Percentiles rank a stretch among this genome's conserved stretches.
Evolutionary conservation across 2,329 filamentous ascomycete genomes (phyloP).

Genomic region (Aspergillus sp.): DNA sequence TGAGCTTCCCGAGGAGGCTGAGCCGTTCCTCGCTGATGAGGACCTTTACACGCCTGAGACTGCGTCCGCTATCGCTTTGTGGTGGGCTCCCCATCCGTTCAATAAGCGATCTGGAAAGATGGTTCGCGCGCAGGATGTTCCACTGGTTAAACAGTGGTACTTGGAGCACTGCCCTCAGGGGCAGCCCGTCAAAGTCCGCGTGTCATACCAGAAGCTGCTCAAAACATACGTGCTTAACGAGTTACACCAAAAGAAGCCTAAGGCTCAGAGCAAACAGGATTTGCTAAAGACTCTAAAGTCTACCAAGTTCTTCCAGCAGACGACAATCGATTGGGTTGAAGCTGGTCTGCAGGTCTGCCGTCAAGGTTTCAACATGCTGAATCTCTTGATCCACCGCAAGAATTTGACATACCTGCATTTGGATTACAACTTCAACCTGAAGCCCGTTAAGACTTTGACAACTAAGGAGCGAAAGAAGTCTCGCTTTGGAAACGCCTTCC

Average conservation of each 20-base stretch:
- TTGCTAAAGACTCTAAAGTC: constrained; percentile 85
- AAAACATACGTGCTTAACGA: constrained; percentile 97
- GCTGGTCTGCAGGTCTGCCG: constrained; percentile 96
- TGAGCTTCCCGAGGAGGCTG: constrained; percentile 72
- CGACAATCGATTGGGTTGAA: constrained; percentile 98
- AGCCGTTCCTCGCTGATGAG: constrained; percentile 88
- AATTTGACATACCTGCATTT: constrained; percentile 97
- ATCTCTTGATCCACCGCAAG: constrained; percentile 95
- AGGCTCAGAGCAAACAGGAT: constrained; percentile 93
- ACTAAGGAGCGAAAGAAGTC: constrained; percentile 99
- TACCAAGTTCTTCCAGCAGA: constrained; percentile 99
- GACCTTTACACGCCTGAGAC: constrained; percentile 88
- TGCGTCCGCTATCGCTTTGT: constrained; percentile 84
- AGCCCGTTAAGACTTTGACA: constrained; percentile 96
- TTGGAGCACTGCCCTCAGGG: constrained; percentile 89
- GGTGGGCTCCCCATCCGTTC: constrained; percentile 98
- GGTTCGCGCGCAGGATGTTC: constrained; percentile 96
- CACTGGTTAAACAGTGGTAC: constrained; percentile 97
- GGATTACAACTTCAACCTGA: constrained; percentile 99
- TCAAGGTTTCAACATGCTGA: constrained; percentile 99
- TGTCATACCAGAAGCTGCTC: constrained; percentile 96
- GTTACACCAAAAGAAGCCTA: constrained; percentile 91
- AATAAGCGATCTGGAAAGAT: constrained; percentile 90
- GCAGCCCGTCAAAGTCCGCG: constrained; percentile 93
- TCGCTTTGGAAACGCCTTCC: constrained; percentile 97